Evolutionary conservation across 768 basidiomycete genomes (phyloP), one percentile per base, ranked within the genome.

Genomic region (Favolaschia claudopus): DNA sequence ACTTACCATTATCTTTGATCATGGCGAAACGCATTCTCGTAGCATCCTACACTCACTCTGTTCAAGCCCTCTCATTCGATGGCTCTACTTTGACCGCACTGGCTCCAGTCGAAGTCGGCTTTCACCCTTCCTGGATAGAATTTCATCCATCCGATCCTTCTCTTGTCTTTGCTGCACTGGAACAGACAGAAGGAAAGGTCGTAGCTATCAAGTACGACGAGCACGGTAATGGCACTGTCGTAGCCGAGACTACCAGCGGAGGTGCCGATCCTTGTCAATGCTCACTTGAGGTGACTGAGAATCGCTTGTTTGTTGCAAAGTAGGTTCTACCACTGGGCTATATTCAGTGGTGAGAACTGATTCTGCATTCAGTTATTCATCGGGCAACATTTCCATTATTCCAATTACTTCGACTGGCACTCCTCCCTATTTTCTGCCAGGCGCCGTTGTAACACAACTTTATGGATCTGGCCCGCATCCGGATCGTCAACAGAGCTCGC

Each of bases 111-210:
- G 68, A 71, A 9, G 83, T 86, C 32, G 89, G 89, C 25, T 72
- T 80, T 63, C 84, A 85, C 65, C 89, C 92, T 1, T 92, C 91
- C 6, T 95, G 93, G 93, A 79, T 95, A 60, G 82, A 87, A 12
- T 74, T 77, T 7, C 83, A 89, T 67, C 86, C 87, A 0, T 71
- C 68, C 0, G 82, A 89, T 59, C 77, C 74, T 39, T 82, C 84
- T 4, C 65, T 93, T 25, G 76, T 92, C 29, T 88, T 88, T 66
- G 76, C 91, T 12, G 87, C 82, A 0, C 77, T 93, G 19, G 89
- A 93, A 64, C 84, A 88, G 58, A 62, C 78, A 0, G 83, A 89
- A n/a, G 92, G 93, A 14, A 78, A 79, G 70, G 78, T 88, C 24
- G 68, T 87, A 7, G 86, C 82, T 14, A 66, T 95, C 55, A 84